Base-by-base conservation (phyloP, 257 asterid species). In the Leptodermis oblonga region DNA sequence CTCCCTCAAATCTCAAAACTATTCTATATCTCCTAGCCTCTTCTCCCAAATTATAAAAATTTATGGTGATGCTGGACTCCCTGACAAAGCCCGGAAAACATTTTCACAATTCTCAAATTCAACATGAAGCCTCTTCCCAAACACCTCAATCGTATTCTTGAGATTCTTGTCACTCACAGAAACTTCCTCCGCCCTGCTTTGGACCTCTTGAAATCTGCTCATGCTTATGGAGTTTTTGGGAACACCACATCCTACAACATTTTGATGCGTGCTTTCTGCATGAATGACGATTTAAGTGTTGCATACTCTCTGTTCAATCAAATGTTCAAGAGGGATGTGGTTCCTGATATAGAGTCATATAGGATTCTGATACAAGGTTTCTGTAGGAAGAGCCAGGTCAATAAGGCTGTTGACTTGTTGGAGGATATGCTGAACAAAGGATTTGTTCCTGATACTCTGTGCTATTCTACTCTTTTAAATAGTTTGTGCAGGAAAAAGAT, bases 351-450 rank as follows among this genome's bases (percentile, higher is more conserved):
- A 63, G 95, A 90, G 80, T 78, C 97, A 0, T 90, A 90, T 70
- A 85, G 91, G 67, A 90, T 87, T 66, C 79, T 93, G 61, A 88
- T 93, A 82, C 99, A 90, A 68, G 99, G 88, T 17, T 75, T 93
- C 73, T 93, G 99, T 74, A 83, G 99, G 79, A 93, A 87, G 86
- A 86, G 96, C 73, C 97, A 90, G 81, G 96, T 93, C 74, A 91
- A 86, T 70, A 93, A 70, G 73, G 99, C 97, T 34, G 90, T 87
- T 63, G 90, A 90, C 70, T 78, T 93, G 37, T 72, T 93, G 56
- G 96, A 88, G 81, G 99, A 93, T 80, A 93, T 93, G 97, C 61
- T 90, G 82, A 93, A 93, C 82, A 93, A 93, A 78, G 99, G 99
- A 68, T 90, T 83, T 63, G 85, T 88, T 68, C 97, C 99, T 0